Evolutionary conservation across 1,139 yeast species (phyloP), one percentile per base, ranked within the genome.

Genomic region (Hansenula lynferdii): DNA sequence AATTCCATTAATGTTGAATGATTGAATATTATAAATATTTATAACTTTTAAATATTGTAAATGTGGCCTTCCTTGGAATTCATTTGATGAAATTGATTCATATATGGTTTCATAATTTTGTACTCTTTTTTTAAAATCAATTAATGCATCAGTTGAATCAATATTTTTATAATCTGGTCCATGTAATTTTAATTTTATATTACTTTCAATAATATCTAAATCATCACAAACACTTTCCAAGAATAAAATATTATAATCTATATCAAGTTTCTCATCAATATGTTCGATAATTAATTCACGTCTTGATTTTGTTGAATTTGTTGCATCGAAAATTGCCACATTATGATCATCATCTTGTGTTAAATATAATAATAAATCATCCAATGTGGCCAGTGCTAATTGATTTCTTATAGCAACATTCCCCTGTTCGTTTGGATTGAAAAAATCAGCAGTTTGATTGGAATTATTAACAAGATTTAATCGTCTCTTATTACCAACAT

Each of bases 311-410:
- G 96, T 86, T 3, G 95, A 81, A 58, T 86, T 86, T 9, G 92
- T 85, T 3, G 96, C 96, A 60, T 86, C 96, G 50, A 86, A 77
- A 16, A 86, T 84, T 3, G 95, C 96, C n/a, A 85, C 94, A 16
- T 85, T 77, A 7, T 95, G 95, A 21, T 78, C 75, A 0, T 84
- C 89, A 25, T 24, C 26, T 12, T 69, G 67, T 35, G 81, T 58
- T 8, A 86, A 74, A 58, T 82, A 85, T 49, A 83, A 81, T 20
- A 86, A 67, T 42, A 86, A 64, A 51, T 81, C 83, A 42, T 85
- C 90, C 41, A 86, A 63, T 0, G 96, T 85, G 48, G 85, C 90
- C 77, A 80, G 75, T 4, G 96, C 96, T 89, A 95, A 82, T 56
- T 80, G 73, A 48, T 86, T 95, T 40, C 96, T 70, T 35, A 84